These are phyloP conservation scores for Talaromyces wortmannii DNA, from an alignment of 495 filamentous ascomycete genomes.

Conservation along the genomic window DNA sequence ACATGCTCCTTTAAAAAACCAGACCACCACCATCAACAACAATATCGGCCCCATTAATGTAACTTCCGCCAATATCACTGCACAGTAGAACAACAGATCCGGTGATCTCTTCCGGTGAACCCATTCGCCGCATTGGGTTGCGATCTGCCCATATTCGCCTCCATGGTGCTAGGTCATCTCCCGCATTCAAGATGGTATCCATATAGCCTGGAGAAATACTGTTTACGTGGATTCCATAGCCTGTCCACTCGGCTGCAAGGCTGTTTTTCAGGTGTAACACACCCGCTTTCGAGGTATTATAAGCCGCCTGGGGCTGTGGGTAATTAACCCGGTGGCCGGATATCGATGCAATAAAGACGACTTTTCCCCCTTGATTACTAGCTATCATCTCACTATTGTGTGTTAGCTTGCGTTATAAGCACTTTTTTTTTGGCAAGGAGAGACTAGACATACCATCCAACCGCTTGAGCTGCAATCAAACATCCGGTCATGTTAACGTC, in stretches of 20 bases:
- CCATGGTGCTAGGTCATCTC: constrained; percentile 34
- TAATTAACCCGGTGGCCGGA: constrained; percentile 61
- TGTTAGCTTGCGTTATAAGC: no score
- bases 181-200: constrained; percentile 21
- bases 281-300: constrained; percentile 65
- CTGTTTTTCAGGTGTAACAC: constrained; percentile 51
- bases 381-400: no score
- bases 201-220: constrained; percentile 21
- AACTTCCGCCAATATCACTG: constrained; percentile 67
- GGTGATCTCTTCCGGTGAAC: constrained; percentile 69
- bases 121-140: constrained; percentile 69
- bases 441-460: constrained; percentile 45
- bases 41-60: constrained; percentile 74
- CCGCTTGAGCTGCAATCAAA: constrained; percentile 63
- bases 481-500: constrained; percentile 64
- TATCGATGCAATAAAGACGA: constrained; percentile 61
- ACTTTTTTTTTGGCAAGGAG: no score
- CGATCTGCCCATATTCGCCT: constrained; percentile 72
- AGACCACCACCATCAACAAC: constrained; percentile 62
- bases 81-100: constrained; percentile 72
- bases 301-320: constrained; percentile 62
- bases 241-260: constrained; percentile 57
- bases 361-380: constrained; percentile 48
- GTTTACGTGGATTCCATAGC: constrained; percentile 13
- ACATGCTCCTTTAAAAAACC: no score